Conservation (phyloP, 2,329 filamentous ascomycete species). For the Bipolaris bicolor region DNA sequence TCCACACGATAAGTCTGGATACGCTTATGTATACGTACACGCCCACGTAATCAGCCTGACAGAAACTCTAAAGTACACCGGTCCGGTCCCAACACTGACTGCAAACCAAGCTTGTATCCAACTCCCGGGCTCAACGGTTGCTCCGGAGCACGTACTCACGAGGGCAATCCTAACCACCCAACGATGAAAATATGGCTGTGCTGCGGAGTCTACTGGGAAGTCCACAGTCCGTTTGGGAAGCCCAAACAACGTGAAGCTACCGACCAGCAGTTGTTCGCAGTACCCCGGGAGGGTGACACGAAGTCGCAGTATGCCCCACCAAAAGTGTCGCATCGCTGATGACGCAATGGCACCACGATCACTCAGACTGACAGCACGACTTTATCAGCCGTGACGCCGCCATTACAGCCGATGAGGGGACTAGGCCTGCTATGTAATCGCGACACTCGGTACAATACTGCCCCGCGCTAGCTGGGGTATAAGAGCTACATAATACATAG, state of each 20-base stretch:
- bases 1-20: background rate
- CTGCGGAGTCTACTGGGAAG: slow-evolving; percentile 26
- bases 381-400: slow-evolving; percentile 17
- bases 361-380: slow-evolving; percentile 14
- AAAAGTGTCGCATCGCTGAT: slow-evolving; percentile 18
- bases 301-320: slow-evolving; percentile 15
- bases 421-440: slow-evolving; percentile 1
- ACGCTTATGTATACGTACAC: background rate
- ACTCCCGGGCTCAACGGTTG: background rate
- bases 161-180: background rate
- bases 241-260: slow-evolving; percentile 15
- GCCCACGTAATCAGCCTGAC: background rate
- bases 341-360: slow-evolving; percentile 20
- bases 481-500: slow-evolving; percentile 14
- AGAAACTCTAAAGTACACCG: background rate
- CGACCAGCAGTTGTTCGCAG: slow-evolving; percentile 24
- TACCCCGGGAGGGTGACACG: slow-evolving; percentile 11
- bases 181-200: slow-evolving; percentile 30
- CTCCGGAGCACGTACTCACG: background rate
- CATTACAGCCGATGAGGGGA: slow-evolving; percentile 14
- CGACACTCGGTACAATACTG: slow-evolving; percentile 18
- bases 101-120: background rate
- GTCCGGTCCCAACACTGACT: background rate
- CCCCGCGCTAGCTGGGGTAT: slow-evolving; percentile 23
- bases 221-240: slow-evolving; percentile 24